A percentile compares a stretch with the other conserved stretches of the same genome.
phyloP scores from a whole-genome alignment of 108 stramenopile species.

The Parietichytrium sp. region DNA sequence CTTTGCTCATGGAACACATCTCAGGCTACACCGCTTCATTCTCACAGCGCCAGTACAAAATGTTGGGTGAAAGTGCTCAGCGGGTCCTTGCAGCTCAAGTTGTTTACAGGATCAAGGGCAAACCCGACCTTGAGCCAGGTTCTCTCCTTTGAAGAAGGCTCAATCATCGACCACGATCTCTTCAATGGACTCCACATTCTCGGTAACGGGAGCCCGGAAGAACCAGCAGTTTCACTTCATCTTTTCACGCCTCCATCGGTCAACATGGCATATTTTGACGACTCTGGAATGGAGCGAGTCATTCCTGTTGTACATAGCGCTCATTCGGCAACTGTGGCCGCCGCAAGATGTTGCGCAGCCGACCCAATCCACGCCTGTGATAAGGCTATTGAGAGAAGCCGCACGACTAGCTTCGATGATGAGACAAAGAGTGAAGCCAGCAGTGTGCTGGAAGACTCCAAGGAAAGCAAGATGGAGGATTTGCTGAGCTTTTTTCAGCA shows the following conservation, averaged over 20 bases:
- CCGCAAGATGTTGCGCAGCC: neutral
- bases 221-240: neutral
- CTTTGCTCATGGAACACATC: neutral
- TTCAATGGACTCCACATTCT: conserved; percentile 33
- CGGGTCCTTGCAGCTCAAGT: neutral
- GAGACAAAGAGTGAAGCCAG: too few species aligned
- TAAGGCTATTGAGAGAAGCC: neutral
- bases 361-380: conserved; percentile 30
- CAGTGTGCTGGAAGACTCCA: neutral
- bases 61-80: conserved; percentile 5
- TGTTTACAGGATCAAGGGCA: neutral
- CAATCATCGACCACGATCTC: neutral
- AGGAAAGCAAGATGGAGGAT: neutral
- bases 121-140: neutral
- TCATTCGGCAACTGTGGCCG: neutral
- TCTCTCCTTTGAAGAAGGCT: neutral
- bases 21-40: neutral
- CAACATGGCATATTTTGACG: conserved; percentile 23
- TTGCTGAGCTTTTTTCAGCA: conserved; percentile 20
- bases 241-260: conserved; percentile 27
- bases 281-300: neutral
- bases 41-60: neutral
- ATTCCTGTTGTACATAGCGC: conserved; percentile 24
- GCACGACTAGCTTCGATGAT: neutral
- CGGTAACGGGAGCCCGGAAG: neutral